A percentile compares a stretch with the other conserved stretches of the same genome.
phyloP scores from a whole-genome alignment of 495 filamentous ascomycete species.

The Penicillium diatomitis region DNA sequence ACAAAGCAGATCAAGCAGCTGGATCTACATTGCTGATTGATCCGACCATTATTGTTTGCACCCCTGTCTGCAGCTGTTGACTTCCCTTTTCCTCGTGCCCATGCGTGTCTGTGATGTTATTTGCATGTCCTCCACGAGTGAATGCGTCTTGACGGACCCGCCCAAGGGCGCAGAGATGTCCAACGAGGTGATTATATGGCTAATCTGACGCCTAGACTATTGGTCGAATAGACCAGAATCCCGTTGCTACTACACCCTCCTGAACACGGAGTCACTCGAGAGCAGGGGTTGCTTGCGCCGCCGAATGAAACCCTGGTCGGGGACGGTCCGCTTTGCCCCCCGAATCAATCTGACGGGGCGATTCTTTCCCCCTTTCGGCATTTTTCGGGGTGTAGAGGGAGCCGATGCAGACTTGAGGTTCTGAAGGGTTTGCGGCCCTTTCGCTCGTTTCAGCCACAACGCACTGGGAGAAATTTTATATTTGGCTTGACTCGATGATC shows the following conservation, averaged over 20 bases:
- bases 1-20: too few relatives aligned
- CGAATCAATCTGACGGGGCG: slow-evolving; percentile 11
- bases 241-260: not conserved
- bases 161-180: slow-evolving; percentile 1
- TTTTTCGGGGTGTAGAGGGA: slow-evolving; percentile 1
- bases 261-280: not conserved
- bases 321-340: slow-evolving; percentile 1
- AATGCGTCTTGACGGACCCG: slow-evolving; percentile 3
- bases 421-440: not conserved
- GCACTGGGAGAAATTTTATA: too few relatives aligned
- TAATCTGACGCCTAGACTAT: slow-evolving; percentile 1
- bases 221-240: not conserved
- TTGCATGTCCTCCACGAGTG: slow-evolving; percentile 4
- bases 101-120: slow-evolving; percentile 5
- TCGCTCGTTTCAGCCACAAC: too few relatives aligned
- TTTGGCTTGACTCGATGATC: too few relatives aligned
- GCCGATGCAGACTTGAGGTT: not conserved
- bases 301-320: slow-evolving; percentile 7
- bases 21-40: too few relatives aligned
- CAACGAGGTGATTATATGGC: slow-evolving; percentile 5
- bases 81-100: too few relatives aligned
- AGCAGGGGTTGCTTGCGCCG: slow-evolving; percentile 2
- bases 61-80: not conserved
- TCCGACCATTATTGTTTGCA: slow-evolving; percentile 5
- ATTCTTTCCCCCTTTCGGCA: not conserved